Percentiles rank a stretch among this genome's conserved stretches.
These are phyloP conservation scores for Heimioporus sp. DNA, from an alignment of 768 basidiomycete species.

Conservation along the genomic window DNA sequence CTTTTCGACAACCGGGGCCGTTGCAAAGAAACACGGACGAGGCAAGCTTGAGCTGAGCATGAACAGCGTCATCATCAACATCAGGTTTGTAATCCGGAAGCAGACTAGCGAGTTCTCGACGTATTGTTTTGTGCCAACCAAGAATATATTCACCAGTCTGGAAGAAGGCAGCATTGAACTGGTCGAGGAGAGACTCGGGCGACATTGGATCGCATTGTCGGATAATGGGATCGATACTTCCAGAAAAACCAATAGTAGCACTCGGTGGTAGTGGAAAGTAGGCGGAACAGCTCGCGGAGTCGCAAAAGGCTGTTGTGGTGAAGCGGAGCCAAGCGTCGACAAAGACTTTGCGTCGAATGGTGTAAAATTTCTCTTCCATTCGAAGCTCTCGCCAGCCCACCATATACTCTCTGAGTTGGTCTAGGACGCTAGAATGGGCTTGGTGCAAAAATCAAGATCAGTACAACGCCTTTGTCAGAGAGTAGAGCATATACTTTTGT, in stretches of 20 bases:
- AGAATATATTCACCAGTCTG: constrained; percentile 15
- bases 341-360: constrained; percentile 23
- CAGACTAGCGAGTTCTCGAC: constrained; percentile 27
- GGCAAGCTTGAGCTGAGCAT: constrained; percentile 25
- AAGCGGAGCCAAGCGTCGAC: constrained; percentile 27
- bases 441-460: constrained; percentile 14
- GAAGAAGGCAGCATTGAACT: constrained; percentile 18
- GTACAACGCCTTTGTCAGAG: background rate
- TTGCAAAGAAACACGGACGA: constrained; percentile 27
- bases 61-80: constrained; percentile 15
- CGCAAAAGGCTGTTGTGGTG: constrained; percentile 11
- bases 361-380: constrained; percentile 29
- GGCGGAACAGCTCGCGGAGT: constrained; percentile 10
- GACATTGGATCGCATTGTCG: constrained; percentile 13
- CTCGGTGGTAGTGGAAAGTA: constrained; percentile 28
- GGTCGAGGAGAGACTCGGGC: constrained; percentile 9
- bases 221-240: constrained; percentile 24
- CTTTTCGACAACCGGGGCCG: constrained; percentile 9
- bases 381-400: constrained; percentile 29
- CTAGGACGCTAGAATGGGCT: constrained; percentile 17
- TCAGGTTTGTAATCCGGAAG: constrained; percentile 19
- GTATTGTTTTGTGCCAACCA: constrained; percentile 25
- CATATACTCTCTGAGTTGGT: constrained; percentile 27
- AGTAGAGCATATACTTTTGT: constrained; percentile 13
- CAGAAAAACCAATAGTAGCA: constrained; percentile 24